phyloP scores from a whole-genome alignment of 345 rosid genomes.

The Gossypium sturtianum region DNA sequence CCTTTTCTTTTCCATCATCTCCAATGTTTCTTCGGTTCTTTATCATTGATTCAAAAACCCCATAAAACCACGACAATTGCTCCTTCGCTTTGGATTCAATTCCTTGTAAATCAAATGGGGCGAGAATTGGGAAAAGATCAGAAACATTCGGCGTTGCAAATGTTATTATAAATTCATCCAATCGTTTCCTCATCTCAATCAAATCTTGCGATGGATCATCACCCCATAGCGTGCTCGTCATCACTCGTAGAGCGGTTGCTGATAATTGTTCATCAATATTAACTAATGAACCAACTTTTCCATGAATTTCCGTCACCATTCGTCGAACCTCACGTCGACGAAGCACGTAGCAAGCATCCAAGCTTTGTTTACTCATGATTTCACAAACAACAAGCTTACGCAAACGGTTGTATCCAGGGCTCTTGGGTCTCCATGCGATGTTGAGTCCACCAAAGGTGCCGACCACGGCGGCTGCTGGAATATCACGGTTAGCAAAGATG shows the following conservation, averaged over 20 bases:
- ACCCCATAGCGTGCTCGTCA: slow-evolving; percentile 1
- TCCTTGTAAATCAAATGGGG: slow-evolving; percentile 33
- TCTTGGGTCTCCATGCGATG: slow-evolving; percentile 31
- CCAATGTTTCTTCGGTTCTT: background rate
- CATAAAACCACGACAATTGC: background rate
- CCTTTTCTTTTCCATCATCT: background rate
- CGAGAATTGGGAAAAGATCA: background rate
- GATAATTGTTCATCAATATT: slow-evolving; percentile 32
- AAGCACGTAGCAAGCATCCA: slow-evolving; percentile 24
- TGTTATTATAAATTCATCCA: background rate
- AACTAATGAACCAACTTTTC: slow-evolving; percentile 24
- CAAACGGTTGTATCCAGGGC: slow-evolving; percentile 26
- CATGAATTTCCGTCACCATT: slow-evolving; percentile 10
- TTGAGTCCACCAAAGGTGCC: slow-evolving; percentile 29
- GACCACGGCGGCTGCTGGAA: slow-evolving; percentile 9
- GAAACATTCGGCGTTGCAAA: background rate
- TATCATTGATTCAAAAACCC: background rate
- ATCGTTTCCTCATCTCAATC: background rate
- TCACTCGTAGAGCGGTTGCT: slow-evolving; percentile 11
- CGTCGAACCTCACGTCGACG: background rate
- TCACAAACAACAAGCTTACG: slow-evolving; percentile 28
- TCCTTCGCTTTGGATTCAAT: background rate
- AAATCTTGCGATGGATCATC: background rate
- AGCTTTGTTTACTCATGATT: slow-evolving; percentile 32
- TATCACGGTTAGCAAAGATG: slow-evolving; percentile 42